Conservation (phyloP, 495 filamentous ascomycete species). For the Penicillium atrosanguineum region DNA sequence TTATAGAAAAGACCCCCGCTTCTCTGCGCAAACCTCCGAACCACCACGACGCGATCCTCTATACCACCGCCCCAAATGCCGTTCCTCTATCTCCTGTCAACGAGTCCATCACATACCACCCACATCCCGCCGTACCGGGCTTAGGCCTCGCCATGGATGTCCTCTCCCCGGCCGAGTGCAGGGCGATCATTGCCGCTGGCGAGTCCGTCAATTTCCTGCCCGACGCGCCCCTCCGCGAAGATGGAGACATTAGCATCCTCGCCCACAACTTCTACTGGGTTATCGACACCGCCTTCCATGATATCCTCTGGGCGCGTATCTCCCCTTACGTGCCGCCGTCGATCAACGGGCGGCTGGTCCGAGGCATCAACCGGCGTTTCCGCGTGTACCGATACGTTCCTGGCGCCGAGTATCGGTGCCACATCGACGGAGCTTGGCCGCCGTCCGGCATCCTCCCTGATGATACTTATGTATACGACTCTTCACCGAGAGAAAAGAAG, state of each 20-base stretch:
- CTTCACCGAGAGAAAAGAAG: slow-evolving; percentile 32
- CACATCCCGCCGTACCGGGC: slow-evolving; percentile 38
- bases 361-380: slow-evolving; percentile 40
- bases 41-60: slow-evolving; percentile 39
- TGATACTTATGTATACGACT: slow-evolving; percentile 38
- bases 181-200: slow-evolving; percentile 37
- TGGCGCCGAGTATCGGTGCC: slow-evolving; percentile 39
- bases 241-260: slow-evolving; percentile 38
- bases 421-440: slow-evolving; percentile 41
- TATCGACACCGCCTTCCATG: slow-evolving; percentile 37
- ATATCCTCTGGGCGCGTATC: slow-evolving; percentile 37
- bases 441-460: slow-evolving; percentile 35
- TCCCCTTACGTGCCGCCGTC: slow-evolving; percentile 28
- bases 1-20: slow-evolving; percentile 35
- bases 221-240: slow-evolving; percentile 37
- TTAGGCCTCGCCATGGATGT: slow-evolving; percentile 35
- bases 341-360: slow-evolving; percentile 31
- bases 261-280: slow-evolving; percentile 46
- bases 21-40: slow-evolving; percentile 39
- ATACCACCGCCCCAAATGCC: slow-evolving; percentile 33
- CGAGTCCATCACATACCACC: slow-evolving; percentile 32
- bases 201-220: slow-evolving; percentile 39
- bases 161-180: slow-evolving; percentile 31
- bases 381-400: slow-evolving; percentile 41
- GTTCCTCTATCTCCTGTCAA: slow-evolving; percentile 26